Evolutionary conservation across 805 yeast genomes (phyloP), one percentile per base, ranked within the genome.

Genomic region (Lipomyces lipofer): DNA sequence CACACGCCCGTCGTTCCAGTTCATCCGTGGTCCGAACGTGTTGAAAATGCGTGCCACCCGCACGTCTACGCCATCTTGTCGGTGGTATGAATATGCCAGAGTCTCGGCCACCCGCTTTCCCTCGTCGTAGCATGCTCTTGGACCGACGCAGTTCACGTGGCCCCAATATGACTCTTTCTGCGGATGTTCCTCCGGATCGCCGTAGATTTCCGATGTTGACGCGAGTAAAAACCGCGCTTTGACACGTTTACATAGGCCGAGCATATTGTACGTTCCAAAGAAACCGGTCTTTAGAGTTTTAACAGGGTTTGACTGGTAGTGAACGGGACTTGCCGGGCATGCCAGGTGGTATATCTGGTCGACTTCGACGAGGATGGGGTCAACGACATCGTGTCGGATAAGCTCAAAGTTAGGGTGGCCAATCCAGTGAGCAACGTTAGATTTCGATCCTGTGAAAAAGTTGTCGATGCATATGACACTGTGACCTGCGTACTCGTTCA

Each of bases 31-130:
- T 9, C 67, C 67, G 36, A 63, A 64, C 13, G 67, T 64, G 47
- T 64, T 64, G 54, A 64, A 64, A 19, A 64, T 64, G 6, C 67
- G 57, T 2, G 67, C 67, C 13, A 64, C 66, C 4, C 67, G 58
- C 12, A 64, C 60, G 24, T 64, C 67, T 8, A 63, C 66, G 3
- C 56, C 54, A 12, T 64, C 67, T 39, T 64, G 67, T 17, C 62
- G 51, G 36, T 48, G 45, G 39, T 64, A 64, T 15, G 66, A 60
- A 48, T 64, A 64, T 12, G 67, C 63, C 49, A 64, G 46, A 1
- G 67, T 62, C 54, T 64, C 67, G 2, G 67, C 63, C 3, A 63
- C 67, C 4, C 67, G 62, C 52, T 64, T 64, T 19, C 67, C 67
- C 47, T 64, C 67, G 42, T 64, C 67, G 51, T 64, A 64, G 52